Conservation (phyloP, 73 alveolate genomes). For the Diophrys sp. region DNA sequence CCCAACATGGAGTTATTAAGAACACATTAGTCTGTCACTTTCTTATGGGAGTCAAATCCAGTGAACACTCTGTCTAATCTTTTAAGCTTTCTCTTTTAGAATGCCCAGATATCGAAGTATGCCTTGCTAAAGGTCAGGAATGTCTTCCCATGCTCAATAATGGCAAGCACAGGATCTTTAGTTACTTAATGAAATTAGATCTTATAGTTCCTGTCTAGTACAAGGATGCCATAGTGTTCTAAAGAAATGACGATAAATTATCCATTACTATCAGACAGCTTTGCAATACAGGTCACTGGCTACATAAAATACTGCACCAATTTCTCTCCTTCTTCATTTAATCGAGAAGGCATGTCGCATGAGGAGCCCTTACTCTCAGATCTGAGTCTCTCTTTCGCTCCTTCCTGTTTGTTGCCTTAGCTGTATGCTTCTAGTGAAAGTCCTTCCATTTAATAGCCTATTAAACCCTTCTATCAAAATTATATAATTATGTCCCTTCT, state of each 20-base stretch:
- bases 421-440: neutral
- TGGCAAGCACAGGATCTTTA: neutral
- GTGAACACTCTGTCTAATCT: neutral
- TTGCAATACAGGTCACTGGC: neutral
- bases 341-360: neutral
- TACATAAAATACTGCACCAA: neutral
- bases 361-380: neutral
- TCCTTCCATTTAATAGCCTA: constrained; percentile 2
- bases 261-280: neutral
- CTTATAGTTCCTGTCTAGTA: neutral
- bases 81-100: neutral
- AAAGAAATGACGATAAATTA: neutral
- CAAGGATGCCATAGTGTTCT: neutral
- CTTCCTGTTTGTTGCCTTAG: neutral
- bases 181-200: neutral
- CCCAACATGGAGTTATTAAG: neutral
- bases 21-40: neutral
- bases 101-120: neutral
- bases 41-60: neutral
- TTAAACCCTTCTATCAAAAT: no score
- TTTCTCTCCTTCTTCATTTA: neutral
- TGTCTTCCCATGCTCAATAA: neutral
- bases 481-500: no score
- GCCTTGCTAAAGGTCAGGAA: neutral
- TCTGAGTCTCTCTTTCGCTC: neutral